phyloP scores from a whole-genome alignment of 2,329 filamentous ascomycete species.

The Aspergillus intermedius region DNA sequence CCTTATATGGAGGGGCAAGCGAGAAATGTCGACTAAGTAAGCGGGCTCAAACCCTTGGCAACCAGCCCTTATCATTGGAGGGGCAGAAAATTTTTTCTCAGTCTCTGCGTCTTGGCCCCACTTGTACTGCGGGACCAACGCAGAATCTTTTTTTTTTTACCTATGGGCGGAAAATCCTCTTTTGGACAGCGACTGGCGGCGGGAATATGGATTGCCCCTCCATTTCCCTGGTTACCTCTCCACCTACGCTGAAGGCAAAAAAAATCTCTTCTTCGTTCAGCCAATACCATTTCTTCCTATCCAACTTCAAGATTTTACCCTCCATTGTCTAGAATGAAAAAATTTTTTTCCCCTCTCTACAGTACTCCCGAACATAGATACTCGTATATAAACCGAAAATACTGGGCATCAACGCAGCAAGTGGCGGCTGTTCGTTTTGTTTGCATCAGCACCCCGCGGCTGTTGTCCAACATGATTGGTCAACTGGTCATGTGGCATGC shows the following conservation, averaged over 20 bases:
- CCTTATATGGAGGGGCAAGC: conserved; percentile 44
- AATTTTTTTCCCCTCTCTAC: not conserved
- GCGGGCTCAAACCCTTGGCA: conserved; percentile 30
- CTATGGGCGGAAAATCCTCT: conserved; percentile 2
- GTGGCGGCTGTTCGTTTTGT: conserved; percentile 14
- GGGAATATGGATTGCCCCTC: too few relatives aligned
- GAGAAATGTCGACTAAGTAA: conserved; percentile 29
- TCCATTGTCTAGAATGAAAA: not conserved
- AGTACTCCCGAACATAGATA: too few relatives aligned
- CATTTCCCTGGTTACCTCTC: too few relatives aligned
- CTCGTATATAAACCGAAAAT: too few relatives aligned
- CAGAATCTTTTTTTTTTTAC: conserved; percentile 21
- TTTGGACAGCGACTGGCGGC: too few relatives aligned
- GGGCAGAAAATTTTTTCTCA: conserved; percentile 6
- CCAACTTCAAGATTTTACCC: not conserved
- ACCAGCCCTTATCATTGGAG: conserved; percentile 21
- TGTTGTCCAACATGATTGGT: conserved; percentile 1
- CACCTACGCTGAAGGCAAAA: too few relatives aligned
- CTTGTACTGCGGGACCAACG: not conserved
- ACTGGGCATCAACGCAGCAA: conserved; percentile 36
- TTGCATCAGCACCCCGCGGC: conserved; percentile 20
- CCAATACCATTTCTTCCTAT: not conserved
- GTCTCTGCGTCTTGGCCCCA: too few relatives aligned
- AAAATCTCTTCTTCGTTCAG: not conserved
- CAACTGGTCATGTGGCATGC: conserved; percentile 15